Base-by-base conservation (phyloP, 2,329 filamentous ascomycete species). In the Clonostachys rhizophaga region DNA sequence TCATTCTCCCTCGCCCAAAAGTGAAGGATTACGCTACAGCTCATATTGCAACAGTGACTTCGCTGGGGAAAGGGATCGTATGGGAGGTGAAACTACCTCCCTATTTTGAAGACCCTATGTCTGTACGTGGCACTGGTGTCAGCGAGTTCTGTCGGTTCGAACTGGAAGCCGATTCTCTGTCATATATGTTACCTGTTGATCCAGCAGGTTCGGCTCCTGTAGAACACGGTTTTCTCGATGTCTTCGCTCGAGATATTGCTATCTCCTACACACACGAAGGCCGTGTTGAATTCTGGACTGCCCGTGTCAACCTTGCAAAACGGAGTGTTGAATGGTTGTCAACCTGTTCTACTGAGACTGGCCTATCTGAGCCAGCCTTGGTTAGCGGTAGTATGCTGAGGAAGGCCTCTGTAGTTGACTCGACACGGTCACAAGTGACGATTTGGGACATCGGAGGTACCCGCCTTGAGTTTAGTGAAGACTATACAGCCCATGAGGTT, bases 401-500 rank as follows among this genome's bases (percentile, higher is more conserved):
- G 52, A 96, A 95, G 63, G 87, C 89, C 20, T 91, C 91, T 5
- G 68, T 96, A 17, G 89, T 95, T 34, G 87, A 95, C 60, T 74
- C 80, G 4, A 74, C 78, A 13, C 82, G 85, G 52, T 90, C 86
- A 1, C 81, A 84, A 39, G 69, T 96, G 44, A 95, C 89, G 0
- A 95, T 96, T 44, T 96, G 91, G 92, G 91, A 96, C 59, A 87
- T 89, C 11, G 82, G 86, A 52, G 88, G 86, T 47, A 84, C 84
- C 3, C 85, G 90, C 52, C 75, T 96, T 6, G 91, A 96, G 63
- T 91, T 89, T 58, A 79, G 88, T 51, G 81, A 92, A 56, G 77
- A 82, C 33, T 94, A 91, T 53, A 78, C 86, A 53, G 75, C 77
- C 12, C 78, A 86, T 50, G 87, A 94, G 56, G 79, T 77, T 6